A percentile compares a stretch with the other conserved stretches of the same genome.
Evolutionary conservation across 2,329 filamentous ascomycete species (phyloP).

Genomic region (Rutstroemia sp.): DNA sequence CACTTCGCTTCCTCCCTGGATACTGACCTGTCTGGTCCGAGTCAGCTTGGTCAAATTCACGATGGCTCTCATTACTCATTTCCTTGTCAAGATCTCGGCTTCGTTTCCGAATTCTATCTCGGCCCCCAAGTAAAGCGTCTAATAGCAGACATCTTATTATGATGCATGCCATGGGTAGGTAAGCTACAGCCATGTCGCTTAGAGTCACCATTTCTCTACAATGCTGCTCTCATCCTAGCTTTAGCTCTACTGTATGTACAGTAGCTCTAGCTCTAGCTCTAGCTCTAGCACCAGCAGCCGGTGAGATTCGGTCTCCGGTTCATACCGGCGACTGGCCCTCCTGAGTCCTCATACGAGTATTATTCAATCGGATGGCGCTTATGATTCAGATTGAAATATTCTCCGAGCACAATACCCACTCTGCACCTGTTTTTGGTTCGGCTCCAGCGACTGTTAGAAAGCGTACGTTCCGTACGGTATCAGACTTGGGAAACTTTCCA

Average conservation of each 20-base stretch:
- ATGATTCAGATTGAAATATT: conserved; percentile 10
- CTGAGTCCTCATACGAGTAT: background rate
- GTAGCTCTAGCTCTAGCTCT: too few relatives aligned
- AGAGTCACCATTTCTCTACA: background rate
- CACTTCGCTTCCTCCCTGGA: too few relatives aligned
- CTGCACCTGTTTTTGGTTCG: background rate
- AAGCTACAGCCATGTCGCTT: background rate
- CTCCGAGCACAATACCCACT: conserved; percentile 5
- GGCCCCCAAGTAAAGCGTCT: background rate
- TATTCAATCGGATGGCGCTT: conserved; percentile 1
- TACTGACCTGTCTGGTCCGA: too few relatives aligned
- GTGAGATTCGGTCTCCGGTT: too few relatives aligned
- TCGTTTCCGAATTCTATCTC: background rate
- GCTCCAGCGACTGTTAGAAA: background rate
- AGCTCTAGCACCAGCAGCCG: too few relatives aligned
- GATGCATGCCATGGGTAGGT: too few relatives aligned
- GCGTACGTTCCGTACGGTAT: background rate
- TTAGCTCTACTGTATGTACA: too few relatives aligned
- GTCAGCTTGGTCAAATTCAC: too few relatives aligned
- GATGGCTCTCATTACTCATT: too few relatives aligned
- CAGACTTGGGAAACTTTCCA: background rate
- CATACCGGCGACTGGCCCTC: too few relatives aligned
- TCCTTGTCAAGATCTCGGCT: background rate
- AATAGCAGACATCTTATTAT: too few relatives aligned
- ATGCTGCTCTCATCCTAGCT: too few relatives aligned